phyloP scores from a whole-genome alignment of 2,329 filamentous ascomycete genomes.

The Colletotrichum liriopes region DNA sequence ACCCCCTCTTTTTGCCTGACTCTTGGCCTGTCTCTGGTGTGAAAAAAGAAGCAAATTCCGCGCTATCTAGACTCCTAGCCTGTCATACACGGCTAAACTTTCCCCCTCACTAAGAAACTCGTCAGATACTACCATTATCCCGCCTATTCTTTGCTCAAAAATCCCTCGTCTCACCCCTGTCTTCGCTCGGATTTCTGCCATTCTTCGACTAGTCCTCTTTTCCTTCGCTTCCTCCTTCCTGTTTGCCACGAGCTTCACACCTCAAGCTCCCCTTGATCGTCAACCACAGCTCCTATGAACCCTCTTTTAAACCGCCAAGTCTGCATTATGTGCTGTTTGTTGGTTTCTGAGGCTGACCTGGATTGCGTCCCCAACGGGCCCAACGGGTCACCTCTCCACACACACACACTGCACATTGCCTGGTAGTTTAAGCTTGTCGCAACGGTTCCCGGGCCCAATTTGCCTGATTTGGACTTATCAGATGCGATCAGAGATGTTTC shows the following conservation, averaged over 20 bases:
- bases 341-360: constrained; percentile 30
- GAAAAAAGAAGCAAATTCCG: constrained; percentile 24
- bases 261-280: constrained; percentile 17
- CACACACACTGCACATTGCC: constrained; percentile 28
- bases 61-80: constrained; percentile 14
- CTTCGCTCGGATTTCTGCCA: constrained; percentile 9
- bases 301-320: constrained; percentile 35
- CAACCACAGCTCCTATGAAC: constrained; percentile 14
- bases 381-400: constrained; percentile 30
- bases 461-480: constrained; percentile 32
- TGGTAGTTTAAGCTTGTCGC: constrained; percentile 33
- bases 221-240: constrained; percentile 32
- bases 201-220: constrained; percentile 13
- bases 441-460: constrained; percentile 16
- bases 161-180: constrained; percentile 26
- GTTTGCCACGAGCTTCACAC: constrained; percentile 15
- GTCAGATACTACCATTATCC: constrained; percentile 26
- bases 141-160: constrained; percentile 38
- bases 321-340: constrained; percentile 36
- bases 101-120: neutral
- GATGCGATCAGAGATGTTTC: constrained; percentile 26
- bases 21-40: constrained; percentile 25
- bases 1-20: constrained; percentile 21
- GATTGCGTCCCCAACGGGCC: neutral
- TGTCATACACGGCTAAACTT: constrained; percentile 30